A percentile compares a stretch with the other conserved stretches of the same genome.
Conservation (phyloP, 768 basidiomycete genomes). For the Panaeolus papilionaceus region DNA sequence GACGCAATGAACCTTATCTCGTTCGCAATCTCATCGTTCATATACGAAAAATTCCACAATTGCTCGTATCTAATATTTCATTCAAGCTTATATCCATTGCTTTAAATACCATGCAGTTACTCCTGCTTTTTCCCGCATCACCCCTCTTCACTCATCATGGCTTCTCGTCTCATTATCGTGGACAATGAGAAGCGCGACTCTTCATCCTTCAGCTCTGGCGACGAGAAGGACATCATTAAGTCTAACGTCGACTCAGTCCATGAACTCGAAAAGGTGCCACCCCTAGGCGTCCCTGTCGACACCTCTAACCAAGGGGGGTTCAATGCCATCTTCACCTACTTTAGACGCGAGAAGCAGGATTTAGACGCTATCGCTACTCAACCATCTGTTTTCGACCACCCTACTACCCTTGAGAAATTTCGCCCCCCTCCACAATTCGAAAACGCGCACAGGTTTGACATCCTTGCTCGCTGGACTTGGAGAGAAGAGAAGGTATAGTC, state of each 20-base stretch:
- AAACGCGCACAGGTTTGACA: conserved; percentile 70
- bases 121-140: not conserved
- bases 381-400: conserved; percentile 68
- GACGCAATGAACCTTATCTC: conserved; percentile 17
- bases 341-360: conserved; percentile 37
- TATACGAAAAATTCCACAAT: not conserved
- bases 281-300: conserved; percentile 37
- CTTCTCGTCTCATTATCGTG: not conserved
- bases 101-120: conserved; percentile 10
- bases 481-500: conserved; percentile 61
- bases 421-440: conserved; percentile 61
- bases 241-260: conserved; percentile 2
- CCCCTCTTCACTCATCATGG: not conserved
- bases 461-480: conserved; percentile 73
- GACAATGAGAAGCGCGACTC: not conserved
- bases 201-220: conserved; percentile 20
- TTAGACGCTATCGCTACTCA: conserved; percentile 64
- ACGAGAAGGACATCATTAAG: conserved; percentile 24
- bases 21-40: conserved; percentile 13
- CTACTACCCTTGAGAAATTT: conserved; percentile 53
- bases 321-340: conserved; percentile 37
- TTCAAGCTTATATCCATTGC: not conserved
- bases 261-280: conserved; percentile 28
- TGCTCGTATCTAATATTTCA: not conserved
- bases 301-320: conserved; percentile 27